Conservation (phyloP, 805 yeast species). For the Blastobotrys robertii region DNA sequence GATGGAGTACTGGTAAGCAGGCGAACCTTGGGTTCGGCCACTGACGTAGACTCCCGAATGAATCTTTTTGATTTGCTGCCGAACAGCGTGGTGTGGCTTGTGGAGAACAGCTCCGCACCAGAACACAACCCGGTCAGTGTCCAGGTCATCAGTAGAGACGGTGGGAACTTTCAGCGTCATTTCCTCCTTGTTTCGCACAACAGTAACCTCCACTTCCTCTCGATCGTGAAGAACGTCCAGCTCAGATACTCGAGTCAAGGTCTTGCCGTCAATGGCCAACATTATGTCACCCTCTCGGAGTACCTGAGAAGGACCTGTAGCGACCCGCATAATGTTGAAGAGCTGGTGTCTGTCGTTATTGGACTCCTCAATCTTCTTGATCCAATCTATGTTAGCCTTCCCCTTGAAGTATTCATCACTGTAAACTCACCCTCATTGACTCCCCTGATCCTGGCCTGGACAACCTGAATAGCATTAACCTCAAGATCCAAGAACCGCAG, state of each 20-base stretch:
- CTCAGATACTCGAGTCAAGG: slow-evolving; percentile 61
- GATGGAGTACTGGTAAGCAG: slow-evolving; percentile 74
- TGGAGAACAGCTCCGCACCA: slow-evolving; percentile 85
- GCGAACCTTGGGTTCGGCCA: slow-evolving; percentile 68
- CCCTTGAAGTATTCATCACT: not conserved
- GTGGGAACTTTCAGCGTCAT: slow-evolving; percentile 56
- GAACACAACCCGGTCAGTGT: slow-evolving; percentile 56
- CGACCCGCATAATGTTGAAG: slow-evolving; percentile 58
- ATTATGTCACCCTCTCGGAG: slow-evolving; percentile 62
- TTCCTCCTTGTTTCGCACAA: slow-evolving; percentile 64
- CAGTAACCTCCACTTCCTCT: slow-evolving; percentile 42
- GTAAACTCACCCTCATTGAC: slow-evolving; percentile 49
- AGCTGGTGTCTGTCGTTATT: slow-evolving; percentile 62
- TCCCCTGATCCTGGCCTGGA: slow-evolving; percentile 76
- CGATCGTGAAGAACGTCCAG: slow-evolving; percentile 40
- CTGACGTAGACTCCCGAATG: slow-evolving; percentile 84
- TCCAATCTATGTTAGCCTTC: slow-evolving; percentile 43
- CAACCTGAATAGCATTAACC: slow-evolving; percentile 54
- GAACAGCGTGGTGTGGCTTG: slow-evolving; percentile 86
- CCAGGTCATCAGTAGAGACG: slow-evolving; percentile 43
- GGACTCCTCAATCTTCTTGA: slow-evolving; percentile 51
- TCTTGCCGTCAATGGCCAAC: slow-evolving; percentile 53
- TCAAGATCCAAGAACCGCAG: slow-evolving; percentile 70
- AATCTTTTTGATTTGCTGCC: slow-evolving; percentile 65
- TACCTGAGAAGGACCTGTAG: slow-evolving; percentile 31